Evolutionary conservation across 495 filamentous ascomycete genomes (phyloP).

Genomic region (Penicillium psychrofluorescens): DNA sequence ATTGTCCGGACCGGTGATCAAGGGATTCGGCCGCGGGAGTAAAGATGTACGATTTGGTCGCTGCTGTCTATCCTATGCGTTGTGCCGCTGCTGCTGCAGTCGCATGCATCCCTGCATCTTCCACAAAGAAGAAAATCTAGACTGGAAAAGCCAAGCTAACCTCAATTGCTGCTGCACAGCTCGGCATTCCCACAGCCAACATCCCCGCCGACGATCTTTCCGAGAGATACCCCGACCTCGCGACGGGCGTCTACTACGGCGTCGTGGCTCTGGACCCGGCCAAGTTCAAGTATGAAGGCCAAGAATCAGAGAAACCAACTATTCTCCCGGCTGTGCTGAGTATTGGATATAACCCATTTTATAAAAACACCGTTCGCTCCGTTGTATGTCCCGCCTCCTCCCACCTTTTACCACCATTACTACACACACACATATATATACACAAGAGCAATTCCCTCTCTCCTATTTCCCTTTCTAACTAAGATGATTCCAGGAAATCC

Average conservation of each 20-base stretch:
- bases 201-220: slow-evolving; percentile 74
- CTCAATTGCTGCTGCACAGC: slow-evolving; percentile 28
- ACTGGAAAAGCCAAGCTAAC: background rate
- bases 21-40: slow-evolving; percentile 88
- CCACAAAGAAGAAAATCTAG: no score
- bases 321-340: slow-evolving; percentile 87
- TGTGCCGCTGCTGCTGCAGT: no score
- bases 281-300: slow-evolving; percentile 13
- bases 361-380: slow-evolving; percentile 73
- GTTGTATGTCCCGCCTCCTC: slow-evolving; percentile 41
- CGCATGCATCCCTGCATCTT: background rate
- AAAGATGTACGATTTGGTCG: slow-evolving; percentile 55
- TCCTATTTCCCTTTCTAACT: no score
- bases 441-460: no score
- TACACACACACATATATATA: background rate
- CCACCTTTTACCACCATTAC: background rate
- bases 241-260: slow-evolving; percentile 86
- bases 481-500: slow-evolving; percentile 56
- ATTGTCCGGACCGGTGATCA: slow-evolving; percentile 77
- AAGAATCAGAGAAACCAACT: slow-evolving; percentile 17
- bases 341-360: slow-evolving; percentile 94
- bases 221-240: slow-evolving; percentile 57
- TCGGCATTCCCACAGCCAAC: slow-evolving; percentile 96
- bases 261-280: slow-evolving; percentile 59
- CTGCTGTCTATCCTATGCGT: background rate